These are phyloP conservation scores for Candida insectalens DNA, from an alignment of 805 yeast genomes.

Conservation along the genomic window DNA sequence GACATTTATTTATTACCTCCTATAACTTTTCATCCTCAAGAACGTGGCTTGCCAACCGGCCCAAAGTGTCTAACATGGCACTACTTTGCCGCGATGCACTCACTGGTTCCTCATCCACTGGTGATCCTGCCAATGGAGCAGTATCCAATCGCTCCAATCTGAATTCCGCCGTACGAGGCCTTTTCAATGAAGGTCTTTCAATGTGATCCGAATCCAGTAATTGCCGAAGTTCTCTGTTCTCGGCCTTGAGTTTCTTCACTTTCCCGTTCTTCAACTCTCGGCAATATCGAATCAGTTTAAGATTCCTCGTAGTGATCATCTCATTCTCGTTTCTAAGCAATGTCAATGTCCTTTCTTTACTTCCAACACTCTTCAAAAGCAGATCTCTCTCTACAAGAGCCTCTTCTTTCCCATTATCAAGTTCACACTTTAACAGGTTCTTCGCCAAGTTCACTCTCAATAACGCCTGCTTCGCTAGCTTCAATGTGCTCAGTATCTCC, in stretches of 20 bases:
- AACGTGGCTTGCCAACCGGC: constrained; percentile 26
- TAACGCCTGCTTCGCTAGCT: constrained; percentile 12
- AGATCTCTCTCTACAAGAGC: constrained; percentile 21
- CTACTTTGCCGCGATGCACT: constrained; percentile 5
- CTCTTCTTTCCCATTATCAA: constrained; percentile 19
- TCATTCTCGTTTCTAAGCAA: constrained; percentile 21
- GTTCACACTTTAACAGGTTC: constrained; percentile 21
- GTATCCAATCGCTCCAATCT: too few species aligned
- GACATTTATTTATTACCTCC: too few species aligned
- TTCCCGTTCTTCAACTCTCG: constrained; percentile 21
- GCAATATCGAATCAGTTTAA: constrained; percentile 23
- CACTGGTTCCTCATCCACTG: background rate
- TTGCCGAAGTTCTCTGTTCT: constrained; percentile 18
- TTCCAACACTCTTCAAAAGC: constrained; percentile 18
- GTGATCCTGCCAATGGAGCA: too few species aligned
- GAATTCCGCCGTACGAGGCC: too few species aligned
- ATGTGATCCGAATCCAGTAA: constrained; percentile 11
- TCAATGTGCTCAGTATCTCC: constrained; percentile 4
- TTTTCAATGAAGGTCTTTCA: too few species aligned
- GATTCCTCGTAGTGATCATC: constrained; percentile 21
- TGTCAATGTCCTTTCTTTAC: constrained; percentile 18
- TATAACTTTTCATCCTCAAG: constrained; percentile 19
- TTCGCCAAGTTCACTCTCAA: constrained; percentile 23
- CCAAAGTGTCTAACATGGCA: constrained; percentile 25
- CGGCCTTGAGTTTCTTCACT: constrained; percentile 17